Evolutionary conservation across 2,329 filamentous ascomycete species (phyloP), one percentile per base, ranked within the genome.

Genomic region (Xylariaceae sp.): DNA sequence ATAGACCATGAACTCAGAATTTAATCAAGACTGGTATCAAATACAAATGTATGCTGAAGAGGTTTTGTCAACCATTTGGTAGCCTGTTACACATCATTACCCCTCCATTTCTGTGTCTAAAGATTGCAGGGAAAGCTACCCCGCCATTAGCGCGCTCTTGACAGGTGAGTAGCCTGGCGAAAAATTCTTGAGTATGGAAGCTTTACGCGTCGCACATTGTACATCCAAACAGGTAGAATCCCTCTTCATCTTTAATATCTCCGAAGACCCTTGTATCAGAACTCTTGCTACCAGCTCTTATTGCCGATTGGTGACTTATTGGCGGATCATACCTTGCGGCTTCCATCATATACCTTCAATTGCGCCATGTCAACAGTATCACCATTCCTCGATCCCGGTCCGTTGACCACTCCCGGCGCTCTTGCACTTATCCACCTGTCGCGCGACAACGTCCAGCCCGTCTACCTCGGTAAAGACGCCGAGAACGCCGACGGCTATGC

Each of bases 381-480:
- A 8, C 83, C 88, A 0, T 97, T 98, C 53, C 73, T 97, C 27
- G 76, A 84, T 37, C 81, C 85, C 0, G 79, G 81, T 12, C 57
- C 70, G 3, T 64, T 67, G 14, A 81, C 89, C 3, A 67, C 72
- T 9, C 67, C 78, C 15, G 74, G 84, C 51, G 73, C 74, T 3
- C 76, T 97, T 31, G 85, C 88, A 17, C 83, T 97, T 46, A 73
- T 96, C 41, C 86, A 95, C 59, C 76, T 98, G 36, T 90, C 87
- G 45, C 83, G 89, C 64, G 89, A 97, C 63, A 83, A 83, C 46
- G 79, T 89, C 47, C 73, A 88, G 27, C 88, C 90, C 6, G 71
- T 88, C 17, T 80, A 85, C 45, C 75, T 89, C 18, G 71, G 75
- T 47, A 67, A 76, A 19, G 71, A 73, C 15, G 71, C 76, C 26